Percentiles rank a stretch among this genome's conserved stretches.
phyloP scores from a whole-genome alignment of 805 yeast species.

The Candida insectalens region DNA sequence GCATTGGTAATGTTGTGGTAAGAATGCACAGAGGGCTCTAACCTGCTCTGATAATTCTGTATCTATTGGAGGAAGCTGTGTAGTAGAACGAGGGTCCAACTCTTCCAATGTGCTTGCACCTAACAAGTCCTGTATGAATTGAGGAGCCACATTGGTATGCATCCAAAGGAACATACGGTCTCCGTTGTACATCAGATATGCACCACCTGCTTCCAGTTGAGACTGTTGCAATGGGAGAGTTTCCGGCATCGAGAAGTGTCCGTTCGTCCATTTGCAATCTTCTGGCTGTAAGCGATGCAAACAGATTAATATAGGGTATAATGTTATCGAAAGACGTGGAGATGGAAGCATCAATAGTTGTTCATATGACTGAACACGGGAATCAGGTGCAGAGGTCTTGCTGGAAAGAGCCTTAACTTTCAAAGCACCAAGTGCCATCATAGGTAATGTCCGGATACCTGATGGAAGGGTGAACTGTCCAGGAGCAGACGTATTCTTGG shows the following conservation, averaged over 20 bases:
- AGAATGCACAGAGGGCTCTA: conserved; percentile 48
- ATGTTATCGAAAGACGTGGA: conserved; percentile 45
- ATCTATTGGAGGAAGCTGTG: conserved; percentile 60
- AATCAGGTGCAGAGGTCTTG: conserved; percentile 43
- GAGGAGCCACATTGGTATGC: conserved; percentile 56
- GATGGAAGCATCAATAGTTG: conserved; percentile 44
- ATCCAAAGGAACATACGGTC: conserved; percentile 50
- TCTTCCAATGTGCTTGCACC: conserved; percentile 39
- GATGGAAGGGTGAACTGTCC: conserved; percentile 76
- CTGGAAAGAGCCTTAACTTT: conserved; percentile 57
- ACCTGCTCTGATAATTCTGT: conserved; percentile 65
- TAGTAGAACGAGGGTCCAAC: conserved; percentile 37
- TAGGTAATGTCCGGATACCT: conserved; percentile 61
- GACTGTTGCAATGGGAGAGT: conserved; percentile 34
- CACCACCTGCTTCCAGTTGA: conserved; percentile 54
- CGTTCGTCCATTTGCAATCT: conserved; percentile 41
- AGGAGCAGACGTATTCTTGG: conserved; percentile 33
- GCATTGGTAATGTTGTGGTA: conserved; percentile 31
- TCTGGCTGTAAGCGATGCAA: conserved; percentile 52
- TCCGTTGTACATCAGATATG: conserved; percentile 70
- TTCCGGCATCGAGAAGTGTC: conserved; percentile 37
- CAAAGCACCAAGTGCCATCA: conserved; percentile 56
- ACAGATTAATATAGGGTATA: conserved; percentile 76
- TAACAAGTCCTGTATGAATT: conserved; percentile 64
- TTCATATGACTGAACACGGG: conserved; percentile 46